Evolutionary conservation across 768 basidiomycete species (phyloP).

Genomic region (Leccinellum albellum): DNA sequence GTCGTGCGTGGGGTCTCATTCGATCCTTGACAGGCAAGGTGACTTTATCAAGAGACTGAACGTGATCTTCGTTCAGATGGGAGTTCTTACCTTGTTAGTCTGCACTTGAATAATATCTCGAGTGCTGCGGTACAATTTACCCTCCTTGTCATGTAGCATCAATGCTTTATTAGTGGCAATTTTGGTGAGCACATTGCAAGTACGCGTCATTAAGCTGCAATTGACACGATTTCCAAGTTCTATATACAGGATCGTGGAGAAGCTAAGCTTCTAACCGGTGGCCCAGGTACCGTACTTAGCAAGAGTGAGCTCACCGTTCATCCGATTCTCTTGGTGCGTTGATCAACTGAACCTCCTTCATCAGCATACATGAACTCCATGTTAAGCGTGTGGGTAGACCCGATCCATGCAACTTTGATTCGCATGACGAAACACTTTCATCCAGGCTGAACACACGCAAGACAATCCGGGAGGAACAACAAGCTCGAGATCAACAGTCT

Average conservation of each 20-base stretch:
- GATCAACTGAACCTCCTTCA: background rate
- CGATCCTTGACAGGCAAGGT: background rate
- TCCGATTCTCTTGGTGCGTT: background rate
- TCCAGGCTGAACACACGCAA: conserved; percentile 17
- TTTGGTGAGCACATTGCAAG: conserved; percentile 6
- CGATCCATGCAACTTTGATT: background rate
- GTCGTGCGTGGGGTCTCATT: background rate
- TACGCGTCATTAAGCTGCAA: background rate
- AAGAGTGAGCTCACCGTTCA: conserved; percentile 11
- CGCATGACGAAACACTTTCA: background rate
- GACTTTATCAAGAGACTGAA: conserved; percentile 14
- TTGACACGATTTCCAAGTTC: conserved; percentile 12
- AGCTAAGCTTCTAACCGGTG: conserved; percentile 4
- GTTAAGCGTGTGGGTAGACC: conserved; percentile 19
- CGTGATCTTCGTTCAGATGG: conserved; percentile 17
- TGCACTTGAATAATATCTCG: background rate
- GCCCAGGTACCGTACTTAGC: conserved; percentile 11
- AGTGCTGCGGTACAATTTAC: background rate
- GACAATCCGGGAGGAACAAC: conserved; percentile 15
- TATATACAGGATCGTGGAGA: conserved; percentile 4
- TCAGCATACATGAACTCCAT: conserved; percentile 25
- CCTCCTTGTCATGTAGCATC: conserved; percentile 1
- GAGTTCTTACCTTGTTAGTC: conserved; percentile 17
- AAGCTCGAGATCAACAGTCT: background rate
- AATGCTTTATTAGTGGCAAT: conserved; percentile 6